A percentile compares a stretch with the other conserved stretches of the same genome.
Evolutionary conservation across 208 protist species (phyloP).

Genomic region (Leishmania mexicana): DNA sequence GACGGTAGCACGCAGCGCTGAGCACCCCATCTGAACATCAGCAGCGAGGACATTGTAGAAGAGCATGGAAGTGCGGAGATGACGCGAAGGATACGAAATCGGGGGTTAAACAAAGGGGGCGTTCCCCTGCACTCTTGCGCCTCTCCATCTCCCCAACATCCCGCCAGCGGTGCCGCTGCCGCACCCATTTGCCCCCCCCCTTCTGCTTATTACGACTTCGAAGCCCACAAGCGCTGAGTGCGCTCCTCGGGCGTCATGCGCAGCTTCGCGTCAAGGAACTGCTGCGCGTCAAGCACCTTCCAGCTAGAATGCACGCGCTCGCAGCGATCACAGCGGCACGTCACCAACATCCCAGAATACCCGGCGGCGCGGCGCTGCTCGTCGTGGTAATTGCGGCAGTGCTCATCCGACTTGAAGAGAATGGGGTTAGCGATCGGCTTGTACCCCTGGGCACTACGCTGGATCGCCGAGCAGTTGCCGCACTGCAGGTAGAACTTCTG

Average conservation of each 20-base stretch:
- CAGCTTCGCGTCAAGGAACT: constrained; percentile 74
- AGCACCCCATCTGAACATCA: no score
- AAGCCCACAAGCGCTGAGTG: constrained; percentile 30
- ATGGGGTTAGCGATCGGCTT: constrained; percentile 86
- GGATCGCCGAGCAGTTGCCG: constrained; percentile 62
- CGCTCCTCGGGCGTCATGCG: constrained; percentile 53
- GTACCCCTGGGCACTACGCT: constrained; percentile 79
- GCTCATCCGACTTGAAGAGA: constrained; percentile 83
- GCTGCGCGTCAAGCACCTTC: constrained; percentile 69
- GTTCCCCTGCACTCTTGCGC: background rate
- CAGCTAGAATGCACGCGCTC: constrained; percentile 74
- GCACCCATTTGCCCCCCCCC: background rate
- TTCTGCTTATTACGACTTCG: background rate
- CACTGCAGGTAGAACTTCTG: constrained; percentile 83
- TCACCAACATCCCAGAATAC: constrained; percentile 63
- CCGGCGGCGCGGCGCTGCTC: constrained; percentile 70
- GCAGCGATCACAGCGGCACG: constrained; percentile 68
- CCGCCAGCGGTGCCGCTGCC: background rate
- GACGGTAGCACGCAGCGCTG: background rate
- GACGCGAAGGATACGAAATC: background rate
- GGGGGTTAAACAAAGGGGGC: background rate
- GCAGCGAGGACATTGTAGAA: background rate
- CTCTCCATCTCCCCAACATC: background rate
- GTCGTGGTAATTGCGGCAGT: constrained; percentile 79
- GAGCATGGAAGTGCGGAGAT: background rate